Base-by-base conservation (phyloP, 2,329 filamentous ascomycete species). In the Ophiostoma piceae region DNA sequence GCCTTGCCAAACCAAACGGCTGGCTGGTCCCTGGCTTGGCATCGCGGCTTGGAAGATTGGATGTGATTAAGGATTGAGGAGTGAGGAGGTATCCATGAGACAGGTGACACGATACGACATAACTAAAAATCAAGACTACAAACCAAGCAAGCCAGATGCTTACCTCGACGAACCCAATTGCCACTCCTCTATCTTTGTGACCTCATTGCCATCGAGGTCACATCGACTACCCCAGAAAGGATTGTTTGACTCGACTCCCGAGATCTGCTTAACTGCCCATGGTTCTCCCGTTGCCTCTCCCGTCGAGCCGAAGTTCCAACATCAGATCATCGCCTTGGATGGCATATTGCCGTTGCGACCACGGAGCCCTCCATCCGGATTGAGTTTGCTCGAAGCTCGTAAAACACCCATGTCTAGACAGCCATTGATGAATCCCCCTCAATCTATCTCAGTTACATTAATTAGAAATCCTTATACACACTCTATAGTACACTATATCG, bases 341-440 rank as follows among this genome's bases (percentile, higher is more conserved):
- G 16, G 22, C 22, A 57, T 26, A 57, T 14, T 57, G 11, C 9
- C 7, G 22, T 57, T 57, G 22, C 51, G 22, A 57, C 51, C 51
- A 57, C 51, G 51, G 51, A 57, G 51, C 51, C 51, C 51, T 57
- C 51, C 51, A 57, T 57, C 51, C 51, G 51, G 51, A n/a, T 47
- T n/a, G 43, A 47, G 7, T 47, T 47, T n/a, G 43, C 43, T 47
- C 43, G 19, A 6, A 47, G 43, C 9, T 47, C 43, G 2, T 47
- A 47, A 47, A 2, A 6, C 5, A 19, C 6, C 1, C 11, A 47
- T 47, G 16, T 47, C 19, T n/a, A 7, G 43, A 47, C 43, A 47
- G 43, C 19, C 16, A 47, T 43, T 47, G 43, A 19, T 22, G 7
- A 26, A n/a, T 57, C 12, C 51, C 51, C 51, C 51, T 57, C 22